Evolutionary conservation across 2,329 filamentous ascomycete species (phyloP).

Genomic region (Aureobasidium vineae): DNA sequence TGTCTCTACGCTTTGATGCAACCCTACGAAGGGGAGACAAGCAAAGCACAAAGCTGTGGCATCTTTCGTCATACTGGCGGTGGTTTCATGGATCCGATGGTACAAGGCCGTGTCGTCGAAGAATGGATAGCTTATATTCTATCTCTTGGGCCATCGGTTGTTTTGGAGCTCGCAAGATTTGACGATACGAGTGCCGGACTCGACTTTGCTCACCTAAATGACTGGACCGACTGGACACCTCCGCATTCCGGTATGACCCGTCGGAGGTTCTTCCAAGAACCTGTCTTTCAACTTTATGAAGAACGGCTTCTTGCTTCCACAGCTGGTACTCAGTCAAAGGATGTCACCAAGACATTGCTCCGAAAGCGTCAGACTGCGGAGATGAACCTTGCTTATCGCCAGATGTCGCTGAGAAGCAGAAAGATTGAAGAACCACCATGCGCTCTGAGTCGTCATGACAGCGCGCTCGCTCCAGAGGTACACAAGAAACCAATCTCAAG

Average conservation of each 20-base stretch:
- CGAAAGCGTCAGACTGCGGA: constrained; percentile 11
- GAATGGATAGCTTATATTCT: constrained; percentile 62
- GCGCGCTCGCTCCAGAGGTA: constrained; percentile 13
- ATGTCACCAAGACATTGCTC: background rate
- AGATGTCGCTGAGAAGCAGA: background rate
- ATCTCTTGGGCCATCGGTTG: constrained; percentile 57
- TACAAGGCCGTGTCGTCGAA: constrained; percentile 56
- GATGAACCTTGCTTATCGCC: constrained; percentile 11
- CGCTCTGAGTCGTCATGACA: background rate
- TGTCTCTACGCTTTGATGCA: constrained; percentile 58
- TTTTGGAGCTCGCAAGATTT: constrained; percentile 52
- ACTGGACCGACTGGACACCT: constrained; percentile 58
- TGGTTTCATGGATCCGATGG: constrained; percentile 49
- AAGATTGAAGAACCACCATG: background rate
- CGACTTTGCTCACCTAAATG: constrained; percentile 52
- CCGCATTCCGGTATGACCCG: constrained; percentile 50
- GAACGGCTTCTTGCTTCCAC: constrained; percentile 44
- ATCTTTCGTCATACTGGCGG: constrained; percentile 54
- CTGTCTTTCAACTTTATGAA: constrained; percentile 60
- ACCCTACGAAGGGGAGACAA: constrained; percentile 54
- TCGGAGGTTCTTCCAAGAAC: constrained; percentile 59
- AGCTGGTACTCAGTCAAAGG: constrained; percentile 18
- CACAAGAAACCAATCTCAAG: background rate
- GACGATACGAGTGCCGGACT: constrained; percentile 49
- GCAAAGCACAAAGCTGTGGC: constrained; percentile 55